Base-by-base conservation (phyloP, 176 grass and related monocot genomes). In the Carex parvula region DNA sequence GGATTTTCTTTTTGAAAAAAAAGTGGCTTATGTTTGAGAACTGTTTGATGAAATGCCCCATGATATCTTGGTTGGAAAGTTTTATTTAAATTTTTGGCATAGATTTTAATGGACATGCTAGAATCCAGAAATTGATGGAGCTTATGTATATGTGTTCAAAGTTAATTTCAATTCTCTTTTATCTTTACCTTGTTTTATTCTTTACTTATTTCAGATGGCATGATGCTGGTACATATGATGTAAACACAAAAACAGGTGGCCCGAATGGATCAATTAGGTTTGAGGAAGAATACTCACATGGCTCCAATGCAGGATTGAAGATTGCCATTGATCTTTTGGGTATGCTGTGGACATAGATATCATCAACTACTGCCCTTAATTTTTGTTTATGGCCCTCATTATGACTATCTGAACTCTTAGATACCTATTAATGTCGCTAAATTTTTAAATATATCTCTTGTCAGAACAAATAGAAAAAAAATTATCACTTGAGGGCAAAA, bases 191-290 rank as follows among this genome's bases (percentile, higher is more conserved):
- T 61, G 33, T 60, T 11, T 56, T 61, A n/a, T 83, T 6, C 61
- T 67, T 67, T 89, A 64, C 85, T 9, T 67, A 14, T 87, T 85
- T 83, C 85, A 98, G 96, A 89, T 98, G 96, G 96, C 96, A 98
- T 85, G 96, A 98, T 89, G 96, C 96, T 87, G 96, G 96, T 52
- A 98, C 96, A 11, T 98, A 89, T 21, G 96, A 98, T 58, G 93
- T 89, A 21, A 89, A 81, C 35, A 90, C 96, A 42, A 95, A 93
- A 79, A 95, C 91, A 26, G 96, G 96, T 61, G 96, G 96, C 0
- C 91, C 96, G 35, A 98, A 98, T 93, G 96, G 96, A 81, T 98
- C 96, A 0, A 95, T 98, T 88, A 98, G 93, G 79, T 84, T 63
- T 10, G 86, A 92, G 75, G 96, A 95, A 89, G 96, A 98, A 86